phyloP scores from a whole-genome alignment of 345 rosid genomes.

The Erucastrum elatum region DNA sequence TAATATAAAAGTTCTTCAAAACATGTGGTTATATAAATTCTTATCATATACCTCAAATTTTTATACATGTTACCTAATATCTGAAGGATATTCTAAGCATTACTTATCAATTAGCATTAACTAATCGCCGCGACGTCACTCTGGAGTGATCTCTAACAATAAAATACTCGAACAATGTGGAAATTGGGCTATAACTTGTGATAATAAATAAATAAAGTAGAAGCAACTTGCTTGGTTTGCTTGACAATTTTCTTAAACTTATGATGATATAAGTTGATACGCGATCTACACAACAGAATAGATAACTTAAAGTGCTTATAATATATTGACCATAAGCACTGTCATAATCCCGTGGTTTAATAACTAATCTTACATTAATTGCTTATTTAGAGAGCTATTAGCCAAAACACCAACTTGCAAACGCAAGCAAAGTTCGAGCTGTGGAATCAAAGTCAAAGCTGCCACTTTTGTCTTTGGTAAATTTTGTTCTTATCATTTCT shows the following conservation, averaged over 20 bases:
- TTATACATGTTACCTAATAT: slow-evolving; percentile 2
- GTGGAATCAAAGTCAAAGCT: slow-evolving; percentile 37
- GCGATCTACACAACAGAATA: slow-evolving; percentile 14
- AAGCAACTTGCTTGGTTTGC: slow-evolving; percentile 33
- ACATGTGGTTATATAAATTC: not conserved
- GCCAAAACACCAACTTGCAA: slow-evolving; percentile 17
- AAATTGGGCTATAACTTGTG: not conserved
- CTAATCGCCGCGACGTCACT: slow-evolving; percentile 9
- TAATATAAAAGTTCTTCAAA: not conserved
- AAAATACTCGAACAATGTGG: slow-evolving; percentile 23
- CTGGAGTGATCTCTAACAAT: slow-evolving; percentile 19
- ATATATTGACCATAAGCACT: slow-evolving; percentile 17
- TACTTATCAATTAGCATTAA: not conserved
- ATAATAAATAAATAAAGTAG: not conserved
- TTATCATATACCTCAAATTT: not conserved
- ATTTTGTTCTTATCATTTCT: slow-evolving; percentile 22
- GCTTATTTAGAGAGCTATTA: slow-evolving; percentile 7
- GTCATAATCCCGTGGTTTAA: slow-evolving; percentile 21
- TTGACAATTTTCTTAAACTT: not conserved
- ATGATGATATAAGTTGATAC: slow-evolving; percentile 30
- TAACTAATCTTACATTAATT: slow-evolving; percentile 21
- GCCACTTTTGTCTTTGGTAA: slow-evolving; percentile 26
- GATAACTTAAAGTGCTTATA: slow-evolving; percentile 33
- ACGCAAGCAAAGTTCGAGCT: slow-evolving; percentile 16
- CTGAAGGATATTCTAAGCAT: slow-evolving; percentile 19